Base-by-base conservation (phyloP, 768 basidiomycete genomes). In the Suillus brevipes region DNA sequence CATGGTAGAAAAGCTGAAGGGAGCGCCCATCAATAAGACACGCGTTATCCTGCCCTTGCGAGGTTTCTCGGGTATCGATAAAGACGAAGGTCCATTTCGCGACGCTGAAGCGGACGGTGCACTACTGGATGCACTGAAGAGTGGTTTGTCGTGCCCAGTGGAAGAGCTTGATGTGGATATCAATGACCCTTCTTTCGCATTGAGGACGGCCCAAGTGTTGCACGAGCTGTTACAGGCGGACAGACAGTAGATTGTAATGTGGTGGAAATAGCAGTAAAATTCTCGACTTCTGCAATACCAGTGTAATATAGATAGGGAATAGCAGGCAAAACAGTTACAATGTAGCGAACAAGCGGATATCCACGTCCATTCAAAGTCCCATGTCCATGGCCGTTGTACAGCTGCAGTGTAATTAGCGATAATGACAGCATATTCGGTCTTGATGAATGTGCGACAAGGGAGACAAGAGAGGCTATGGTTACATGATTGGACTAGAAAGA, bases 321-420 rank as follows among this genome's bases (percentile, higher is more conserved):
- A 60, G 56, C 10, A 57, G 45, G n/a, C 47, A 61, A 60, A 75
- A 82, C 75, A 76, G 79, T 78, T 83, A 84, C 84, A 85, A 80
- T 76, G 75, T 74, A 82, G 79, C 80, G 81, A 82, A 79, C 77
- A 79, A 77, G 72, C 81, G 79, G 78, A 77, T 73, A 78, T 82
- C 83, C 81, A 78, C 76, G 84, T 85, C 84, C 84, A 80, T 84
- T 83, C 81, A 83, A 79, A 79, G 81, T 84, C 81, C 83, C 78
- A 66, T 72, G 75, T 78, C 72, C 78, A 75, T 69, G 67, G 65
- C 66, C 68, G 66, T 70, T 76, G 68, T 74, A 72, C 71, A 69
- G 65, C 65, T 73, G 69, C 64, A 70, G 63, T 66, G 74, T 69
- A 69, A 67, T 63, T 67, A 64, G 66, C 61, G 68, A 64, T 70